These are phyloP conservation scores for Geosmithia putterillii DNA, from an alignment of 2,329 filamentous ascomycete species.

Conservation along the genomic window DNA sequence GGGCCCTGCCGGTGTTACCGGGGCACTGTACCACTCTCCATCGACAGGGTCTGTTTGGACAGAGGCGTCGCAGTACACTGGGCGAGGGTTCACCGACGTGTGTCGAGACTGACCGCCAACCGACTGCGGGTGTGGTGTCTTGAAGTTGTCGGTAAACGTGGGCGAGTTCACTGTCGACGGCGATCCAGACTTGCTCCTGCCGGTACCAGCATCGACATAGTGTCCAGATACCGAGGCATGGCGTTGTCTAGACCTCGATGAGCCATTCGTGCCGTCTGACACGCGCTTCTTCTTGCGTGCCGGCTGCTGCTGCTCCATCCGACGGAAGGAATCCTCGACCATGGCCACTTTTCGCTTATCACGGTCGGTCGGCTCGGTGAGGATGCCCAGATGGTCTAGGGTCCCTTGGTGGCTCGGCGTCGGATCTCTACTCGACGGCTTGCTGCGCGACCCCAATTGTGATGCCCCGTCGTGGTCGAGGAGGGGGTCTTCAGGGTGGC, in stretches of 20 bases:
- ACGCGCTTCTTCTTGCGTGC: constrained; percentile 49
- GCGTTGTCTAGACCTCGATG: constrained; percentile 25
- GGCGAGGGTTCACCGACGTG: constrained; percentile 22
- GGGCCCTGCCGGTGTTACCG: constrained; percentile 19
- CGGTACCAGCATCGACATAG: constrained; percentile 41
- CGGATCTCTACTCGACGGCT: constrained; percentile 53
- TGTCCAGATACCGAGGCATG: constrained; percentile 23
- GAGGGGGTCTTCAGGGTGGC: constrained; percentile 38
- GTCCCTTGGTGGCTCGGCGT: constrained; percentile 50
- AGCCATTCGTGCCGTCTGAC: constrained; percentile 36
- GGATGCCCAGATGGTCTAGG: constrained; percentile 44
- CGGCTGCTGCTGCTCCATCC: constrained; percentile 46
- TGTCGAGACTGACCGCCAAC: constrained; percentile 18
- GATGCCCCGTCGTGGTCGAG: constrained; percentile 36
- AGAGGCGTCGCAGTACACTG: constrained; percentile 35
- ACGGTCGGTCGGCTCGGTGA: constrained; percentile 52
- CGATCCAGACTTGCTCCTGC: constrained; percentile 40
- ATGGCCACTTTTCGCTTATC: constrained; percentile 57
- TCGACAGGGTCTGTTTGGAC: constrained; percentile 44
- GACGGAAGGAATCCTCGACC: constrained; percentile 51
- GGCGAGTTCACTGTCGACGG: constrained; percentile 31
- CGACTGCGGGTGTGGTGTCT: constrained; percentile 16
- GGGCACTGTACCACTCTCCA: constrained; percentile 38
- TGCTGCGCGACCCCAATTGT: constrained; percentile 43
- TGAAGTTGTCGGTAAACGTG: constrained; percentile 14